Evolutionary conservation across 768 basidiomycete genomes (phyloP).

Genomic region (Boletus subparvulus): DNA sequence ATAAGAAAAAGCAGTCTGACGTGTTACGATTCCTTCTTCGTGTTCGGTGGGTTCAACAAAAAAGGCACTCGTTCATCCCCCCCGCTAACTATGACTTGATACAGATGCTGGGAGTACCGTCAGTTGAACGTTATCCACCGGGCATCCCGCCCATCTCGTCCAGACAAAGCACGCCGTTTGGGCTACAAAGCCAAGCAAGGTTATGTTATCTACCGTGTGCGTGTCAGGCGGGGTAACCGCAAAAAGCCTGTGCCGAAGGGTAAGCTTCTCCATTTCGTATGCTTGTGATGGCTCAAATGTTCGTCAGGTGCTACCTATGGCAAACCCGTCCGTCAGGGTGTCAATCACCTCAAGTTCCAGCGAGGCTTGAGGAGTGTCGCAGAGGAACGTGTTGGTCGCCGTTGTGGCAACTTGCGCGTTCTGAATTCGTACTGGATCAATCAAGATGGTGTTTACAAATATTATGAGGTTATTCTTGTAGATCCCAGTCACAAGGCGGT

Average conservation of each 20-base stretch:
- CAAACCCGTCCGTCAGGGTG: slow-evolving; percentile 99
- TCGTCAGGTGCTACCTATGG: slow-evolving; percentile 89
- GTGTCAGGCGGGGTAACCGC: slow-evolving; percentile 97
- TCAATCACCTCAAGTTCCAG: slow-evolving; percentile 99
- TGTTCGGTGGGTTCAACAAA: slow-evolving; percentile 64
- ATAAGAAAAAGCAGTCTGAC: slow-evolving; percentile 98
- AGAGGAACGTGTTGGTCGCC: slow-evolving; percentile 95
- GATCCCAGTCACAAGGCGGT: slow-evolving; percentile 95
- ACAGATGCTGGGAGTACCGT: slow-evolving; percentile 97
- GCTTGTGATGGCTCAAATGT: background rate
- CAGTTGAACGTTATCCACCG: slow-evolving; percentile 98
- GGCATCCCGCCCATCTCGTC: slow-evolving; percentile 95
- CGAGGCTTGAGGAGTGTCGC: slow-evolving; percentile 89
- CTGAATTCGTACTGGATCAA: slow-evolving; percentile 99
- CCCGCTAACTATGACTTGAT: slow-evolving; percentile 6
- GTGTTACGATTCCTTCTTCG: slow-evolving; percentile 97
- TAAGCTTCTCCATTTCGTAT: slow-evolving; percentile 32
- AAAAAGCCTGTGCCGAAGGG: slow-evolving; percentile 99
- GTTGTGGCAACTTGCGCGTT: slow-evolving; percentile 95
- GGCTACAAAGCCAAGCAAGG: slow-evolving; percentile 99
- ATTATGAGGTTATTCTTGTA: slow-evolving; percentile 98
- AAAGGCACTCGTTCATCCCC: background rate
- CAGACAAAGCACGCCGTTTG: slow-evolving; percentile 97
- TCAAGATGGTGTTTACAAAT: slow-evolving; percentile 98
- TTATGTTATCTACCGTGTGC: slow-evolving; percentile 95